phyloP scores from a whole-genome alignment of 192 early-diverging fungal genomes.

The Piromyces finnis region DNA sequence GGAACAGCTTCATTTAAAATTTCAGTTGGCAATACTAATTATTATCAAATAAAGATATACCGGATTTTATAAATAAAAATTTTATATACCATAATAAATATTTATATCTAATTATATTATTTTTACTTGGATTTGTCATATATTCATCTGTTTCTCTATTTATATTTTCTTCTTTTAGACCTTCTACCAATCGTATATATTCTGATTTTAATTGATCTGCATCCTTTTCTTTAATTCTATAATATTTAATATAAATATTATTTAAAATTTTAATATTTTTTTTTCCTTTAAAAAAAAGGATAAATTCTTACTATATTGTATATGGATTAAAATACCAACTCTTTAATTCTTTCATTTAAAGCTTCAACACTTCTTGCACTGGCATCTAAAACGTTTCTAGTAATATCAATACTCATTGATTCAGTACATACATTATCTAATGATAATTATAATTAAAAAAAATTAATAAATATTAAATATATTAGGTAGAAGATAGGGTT shows the following conservation, averaged over 20 bases:
- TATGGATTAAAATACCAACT: constrained; percentile 22
- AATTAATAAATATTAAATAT: too few relatives aligned
- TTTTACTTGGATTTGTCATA: constrained; percentile 72
- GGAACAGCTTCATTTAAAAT: constrained; percentile 84
- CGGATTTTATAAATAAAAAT: background rate
- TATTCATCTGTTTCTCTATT: constrained; percentile 67
- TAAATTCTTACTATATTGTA: too few relatives aligned
- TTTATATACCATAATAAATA: constrained; percentile 4
- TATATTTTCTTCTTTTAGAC: constrained; percentile 51
- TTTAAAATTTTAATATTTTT: too few relatives aligned
- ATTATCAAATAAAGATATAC: too few relatives aligned
- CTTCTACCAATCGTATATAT: constrained; percentile 76
- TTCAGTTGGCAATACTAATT: constrained; percentile 69
- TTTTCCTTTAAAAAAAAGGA: too few relatives aligned
- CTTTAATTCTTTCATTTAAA: constrained; percentile 50
- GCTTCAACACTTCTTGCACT: constrained; percentile 60
- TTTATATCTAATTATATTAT: background rate
- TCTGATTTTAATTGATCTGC: constrained; percentile 76
- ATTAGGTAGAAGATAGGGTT: too few relatives aligned
- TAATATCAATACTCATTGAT: constrained; percentile 85
- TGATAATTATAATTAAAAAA: too few relatives aligned
- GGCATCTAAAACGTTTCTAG: constrained; percentile 72
- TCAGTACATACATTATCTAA: constrained; percentile 95
- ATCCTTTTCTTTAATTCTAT: constrained; percentile 67
- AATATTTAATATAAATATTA: background rate